Base-by-base conservation (phyloP, 148 eudicot genomes). In the Rhododendron ovatum region DNA sequence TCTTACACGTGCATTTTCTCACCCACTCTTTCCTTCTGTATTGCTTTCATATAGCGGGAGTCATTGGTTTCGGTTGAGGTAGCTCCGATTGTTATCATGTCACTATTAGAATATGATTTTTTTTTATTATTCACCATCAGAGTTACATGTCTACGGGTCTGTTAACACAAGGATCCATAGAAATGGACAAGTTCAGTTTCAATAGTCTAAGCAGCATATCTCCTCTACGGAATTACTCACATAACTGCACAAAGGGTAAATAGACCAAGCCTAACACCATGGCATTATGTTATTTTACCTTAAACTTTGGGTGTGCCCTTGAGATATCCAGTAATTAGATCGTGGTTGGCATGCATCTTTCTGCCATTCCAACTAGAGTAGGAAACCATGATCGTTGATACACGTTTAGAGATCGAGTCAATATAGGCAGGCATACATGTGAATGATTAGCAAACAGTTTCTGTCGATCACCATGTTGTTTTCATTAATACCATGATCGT, bases 351-450 rank as follows among this genome's bases (percentile, higher is more conserved):
- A 87, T 96, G 96, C 98, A 96, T 94, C 92, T 94, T 94, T 85
- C 80, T 85, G 48, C 96, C 94, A 78, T 96, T 96, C 98, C 95
- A 96, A 89, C 98, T 96, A 83, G 98, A 93, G 87, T 94, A 96
- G 43, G 98, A 96, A 92, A 93, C 91, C 98, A 96, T 96, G 69
- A 96, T 89, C 17, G 96, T 96, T 2, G 98, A 88, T 28, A 93
- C 94, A 74, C 98, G 98, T 88, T 96, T 96, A 47, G 39, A 89
- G 67, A 96, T 91, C 0, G 98, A 91, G 86, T 94, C 93, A 79
- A 80, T 83, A 78, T 96, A 94, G 41, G 98, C 94, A 59, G 98
- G 94, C 98, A 96, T 30, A 30, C 30, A 30, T 93, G 89, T 96
- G 98, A 84, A 96, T 92, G 90, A 91, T 92, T 51, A 93, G 91